Evolutionary conservation across 2,329 filamentous ascomycete species (phyloP).

Genomic region (Cladorrhinum sp.): DNA sequence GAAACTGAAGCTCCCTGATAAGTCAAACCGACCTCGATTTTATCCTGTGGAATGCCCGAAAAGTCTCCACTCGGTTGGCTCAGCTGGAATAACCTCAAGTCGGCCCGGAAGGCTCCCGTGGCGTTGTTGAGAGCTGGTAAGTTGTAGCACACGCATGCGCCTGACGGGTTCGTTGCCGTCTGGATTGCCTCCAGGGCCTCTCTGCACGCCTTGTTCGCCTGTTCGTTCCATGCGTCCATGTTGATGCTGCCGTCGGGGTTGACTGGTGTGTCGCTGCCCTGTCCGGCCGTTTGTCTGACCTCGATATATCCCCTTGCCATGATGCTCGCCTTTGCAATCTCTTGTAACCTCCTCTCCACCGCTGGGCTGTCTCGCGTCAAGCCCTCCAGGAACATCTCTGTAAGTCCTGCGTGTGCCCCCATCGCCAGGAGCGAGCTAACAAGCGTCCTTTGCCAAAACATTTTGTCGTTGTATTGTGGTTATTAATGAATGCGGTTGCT

Average conservation of each 20-base stretch:
- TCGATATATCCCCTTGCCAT: conserved; percentile 21
- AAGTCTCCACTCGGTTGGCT: conserved; percentile 56
- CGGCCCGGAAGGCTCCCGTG: conserved; percentile 71
- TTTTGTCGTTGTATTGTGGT: conserved; percentile 20
- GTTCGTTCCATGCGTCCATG: conserved; percentile 53
- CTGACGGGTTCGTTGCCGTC: conserved; percentile 67
- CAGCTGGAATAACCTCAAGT: conserved; percentile 71
- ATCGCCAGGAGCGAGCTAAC: conserved; percentile 36
- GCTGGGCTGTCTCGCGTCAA: conserved; percentile 24
- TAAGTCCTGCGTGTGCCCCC: conserved; percentile 36
- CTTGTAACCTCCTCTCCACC: conserved; percentile 32
- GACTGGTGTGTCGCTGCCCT: conserved; percentile 33
- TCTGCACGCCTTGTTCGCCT: conserved; percentile 58
- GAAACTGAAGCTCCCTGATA: conserved; percentile 55
- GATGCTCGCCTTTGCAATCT: conserved; percentile 26
- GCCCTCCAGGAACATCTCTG: conserved; percentile 27
- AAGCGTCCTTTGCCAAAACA: conserved; percentile 38
- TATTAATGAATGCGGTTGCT: conserved; percentile 12
- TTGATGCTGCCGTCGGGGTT: conserved; percentile 48
- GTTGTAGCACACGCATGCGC: conserved; percentile 80
- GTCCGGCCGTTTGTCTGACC: conserved; percentile 23
- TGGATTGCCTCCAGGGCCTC: conserved; percentile 52
- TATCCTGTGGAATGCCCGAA: conserved; percentile 46
- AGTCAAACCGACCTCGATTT: conserved; percentile 53
- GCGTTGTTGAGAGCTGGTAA: conserved; percentile 65